These are phyloP conservation scores for Litsea cubeba DNA, from an alignment of 164 flowering plant species.

Conservation along the genomic window DNA sequence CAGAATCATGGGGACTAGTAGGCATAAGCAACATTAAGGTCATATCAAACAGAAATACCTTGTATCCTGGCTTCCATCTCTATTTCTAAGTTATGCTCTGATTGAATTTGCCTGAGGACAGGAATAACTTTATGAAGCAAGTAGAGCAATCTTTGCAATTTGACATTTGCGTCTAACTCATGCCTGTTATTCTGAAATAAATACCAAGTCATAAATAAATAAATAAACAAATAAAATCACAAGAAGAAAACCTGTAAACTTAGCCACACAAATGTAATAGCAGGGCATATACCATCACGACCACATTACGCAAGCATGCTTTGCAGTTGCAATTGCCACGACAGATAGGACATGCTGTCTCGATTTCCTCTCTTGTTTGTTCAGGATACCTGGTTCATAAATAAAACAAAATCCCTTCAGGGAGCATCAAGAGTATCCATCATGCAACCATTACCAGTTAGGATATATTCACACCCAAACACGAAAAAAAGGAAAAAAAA, in stretches of 20 bases:
- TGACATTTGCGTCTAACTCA: conserved; percentile 32
- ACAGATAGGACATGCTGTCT: conserved; percentile 62
- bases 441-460: background rate
- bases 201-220: background rate
- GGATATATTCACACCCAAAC: background rate
- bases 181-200: conserved; percentile 29
- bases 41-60: conserved; percentile 32
- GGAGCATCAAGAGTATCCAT: background rate
- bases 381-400: conserved; percentile 55
- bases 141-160: conserved; percentile 47
- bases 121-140: conserved; percentile 57
- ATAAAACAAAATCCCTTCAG: conserved; percentile 10
- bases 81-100: conserved; percentile 57
- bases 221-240: too few relatives aligned
- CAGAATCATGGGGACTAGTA: background rate
- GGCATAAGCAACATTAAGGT: background rate
- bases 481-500: background rate
- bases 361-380: conserved; percentile 42
- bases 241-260: background rate
- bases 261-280: background rate
- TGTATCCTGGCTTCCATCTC: conserved; percentile 39
- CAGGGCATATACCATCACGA: conserved; percentile 24
- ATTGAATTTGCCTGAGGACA: conserved; percentile 49
- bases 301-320: conserved; percentile 50
- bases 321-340: conserved; percentile 77